A percentile compares a stretch with the other conserved stretches of the same genome.
Conservation (phyloP, 148 eudicot genomes). For the Chenopodium formosanum region DNA sequence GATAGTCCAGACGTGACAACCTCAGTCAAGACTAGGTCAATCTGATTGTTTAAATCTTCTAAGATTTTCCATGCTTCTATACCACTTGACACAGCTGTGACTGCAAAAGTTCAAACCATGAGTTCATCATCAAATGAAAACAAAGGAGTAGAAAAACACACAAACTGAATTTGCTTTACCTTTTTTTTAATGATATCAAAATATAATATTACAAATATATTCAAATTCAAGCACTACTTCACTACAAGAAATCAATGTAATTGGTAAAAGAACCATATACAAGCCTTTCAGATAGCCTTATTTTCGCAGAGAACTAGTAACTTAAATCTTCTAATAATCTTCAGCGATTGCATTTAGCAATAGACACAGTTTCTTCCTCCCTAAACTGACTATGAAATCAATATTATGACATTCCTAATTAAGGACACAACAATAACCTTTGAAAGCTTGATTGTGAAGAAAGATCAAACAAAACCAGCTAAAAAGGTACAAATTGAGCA, state of each 20-base stretch:
- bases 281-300: background rate
- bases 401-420: too few relatives aligned
- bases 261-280: background rate
- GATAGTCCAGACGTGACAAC: slow-evolving; percentile 75
- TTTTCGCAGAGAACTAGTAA: background rate
- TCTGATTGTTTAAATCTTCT: slow-evolving; percentile 56
- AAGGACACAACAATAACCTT: too few relatives aligned
- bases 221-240: background rate
- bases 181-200: too few relatives aligned
- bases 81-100: slow-evolving; percentile 60
- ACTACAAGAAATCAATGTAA: background rate
- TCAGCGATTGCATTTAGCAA: background rate
- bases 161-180: background rate
- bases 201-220: background rate
- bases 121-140: background rate
- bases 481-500: background rate
- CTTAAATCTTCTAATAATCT: background rate
- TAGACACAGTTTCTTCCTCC: too few relatives aligned
- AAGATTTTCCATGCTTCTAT: slow-evolving; percentile 67
- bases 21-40: slow-evolving; percentile 84
- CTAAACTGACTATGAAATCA: too few relatives aligned
- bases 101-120: slow-evolving; percentile 43
- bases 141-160: background rate
- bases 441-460: too few relatives aligned
- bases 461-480: too few relatives aligned